phyloP scores from a whole-genome alignment of 345 rosid species.

The Linum usitatissimum region DNA sequence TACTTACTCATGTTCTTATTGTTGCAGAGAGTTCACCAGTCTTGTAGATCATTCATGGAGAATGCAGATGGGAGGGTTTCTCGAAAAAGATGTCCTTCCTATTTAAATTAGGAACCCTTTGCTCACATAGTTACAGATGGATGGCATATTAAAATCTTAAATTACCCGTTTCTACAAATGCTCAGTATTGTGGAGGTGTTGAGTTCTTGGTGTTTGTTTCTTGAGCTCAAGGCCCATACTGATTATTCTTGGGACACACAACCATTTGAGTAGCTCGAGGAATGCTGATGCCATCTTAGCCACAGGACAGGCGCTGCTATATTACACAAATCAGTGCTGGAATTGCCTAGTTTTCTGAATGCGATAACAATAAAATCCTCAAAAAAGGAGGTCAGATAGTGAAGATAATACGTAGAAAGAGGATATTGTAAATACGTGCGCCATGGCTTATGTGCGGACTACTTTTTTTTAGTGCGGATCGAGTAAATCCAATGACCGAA shows the following conservation, averaged over 20 bases:
- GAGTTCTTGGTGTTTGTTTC: not conserved
- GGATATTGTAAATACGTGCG: no score
- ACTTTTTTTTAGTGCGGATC: no score
- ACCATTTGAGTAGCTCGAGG: not conserved
- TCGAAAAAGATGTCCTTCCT: slow-evolving; percentile 44
- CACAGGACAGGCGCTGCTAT: not conserved
- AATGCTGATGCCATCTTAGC: not conserved
- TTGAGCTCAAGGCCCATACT: not conserved
- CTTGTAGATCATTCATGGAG: slow-evolving; percentile 85
- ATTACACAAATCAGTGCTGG: not conserved
- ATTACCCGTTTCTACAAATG: not conserved
- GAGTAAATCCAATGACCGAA: no score
- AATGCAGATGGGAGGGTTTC: slow-evolving; percentile 82
- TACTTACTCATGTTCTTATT: not conserved
- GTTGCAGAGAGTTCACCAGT: slow-evolving; percentile 53
- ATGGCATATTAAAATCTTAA: slow-evolving; percentile 23
- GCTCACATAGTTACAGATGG: slow-evolving; percentile 7
- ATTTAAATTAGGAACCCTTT: slow-evolving; percentile 21
- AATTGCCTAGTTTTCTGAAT: no score
- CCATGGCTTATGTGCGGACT: no score
- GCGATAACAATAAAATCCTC: not conserved
- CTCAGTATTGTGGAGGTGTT: not conserved
- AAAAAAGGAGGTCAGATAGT: not conserved
- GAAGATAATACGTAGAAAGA: no score
- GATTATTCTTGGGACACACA: not conserved